Evolutionary conservation across 169 alveolate species (phyloP), one percentile per base, ranked within the genome.

Genomic region (Eimeria acervulina): DNA sequence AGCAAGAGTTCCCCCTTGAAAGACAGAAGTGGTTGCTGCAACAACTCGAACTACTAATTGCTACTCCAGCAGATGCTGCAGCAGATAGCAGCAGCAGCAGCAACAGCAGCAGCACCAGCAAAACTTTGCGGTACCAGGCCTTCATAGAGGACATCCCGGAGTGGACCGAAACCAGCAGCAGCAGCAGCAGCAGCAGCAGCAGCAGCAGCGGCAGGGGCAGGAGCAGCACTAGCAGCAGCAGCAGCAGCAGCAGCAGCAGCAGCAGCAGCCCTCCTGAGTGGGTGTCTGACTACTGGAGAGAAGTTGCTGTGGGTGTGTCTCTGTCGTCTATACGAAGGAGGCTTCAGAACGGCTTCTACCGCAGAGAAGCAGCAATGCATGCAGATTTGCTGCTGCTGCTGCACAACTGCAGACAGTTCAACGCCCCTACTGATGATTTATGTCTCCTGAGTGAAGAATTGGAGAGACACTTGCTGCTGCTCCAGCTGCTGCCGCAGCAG

Each of bases 321-420:
- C 42, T 89, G 52, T n/a, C 74, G 13, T 42, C 66, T 40, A 70
- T 89, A 10, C 40, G 72, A 26, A 36, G 47, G 52, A 66, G 95
- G 6, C 74, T 89, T 42, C 76, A 55, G 95, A 17, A 89, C 52
- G 95, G 95, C 17, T 89, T 10, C 74, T 89, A 89, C 55, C 44
- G 95, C 5, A 47, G 95, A 4, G 95, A 89, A 44, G 83, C 95
- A 17, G 95, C 95, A 15, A 42, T 89, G 70, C 95, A 89, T n/a
- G 38, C 61, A 7, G 95, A 89, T 51, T 47, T 89, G 61, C 95
- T 36, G 44, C 95, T 89, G 70, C 76, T 89, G 68, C 85, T 89
- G 38, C 51, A 42, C 33, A 66, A 89, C 74, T 89, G 95, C 74
- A 78, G 95, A 15, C 68, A 8, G 19, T 89, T 89, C 52, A 89